Evolutionary conservation across 768 basidiomycete species (phyloP).

Genomic region (Panus rudis): DNA sequence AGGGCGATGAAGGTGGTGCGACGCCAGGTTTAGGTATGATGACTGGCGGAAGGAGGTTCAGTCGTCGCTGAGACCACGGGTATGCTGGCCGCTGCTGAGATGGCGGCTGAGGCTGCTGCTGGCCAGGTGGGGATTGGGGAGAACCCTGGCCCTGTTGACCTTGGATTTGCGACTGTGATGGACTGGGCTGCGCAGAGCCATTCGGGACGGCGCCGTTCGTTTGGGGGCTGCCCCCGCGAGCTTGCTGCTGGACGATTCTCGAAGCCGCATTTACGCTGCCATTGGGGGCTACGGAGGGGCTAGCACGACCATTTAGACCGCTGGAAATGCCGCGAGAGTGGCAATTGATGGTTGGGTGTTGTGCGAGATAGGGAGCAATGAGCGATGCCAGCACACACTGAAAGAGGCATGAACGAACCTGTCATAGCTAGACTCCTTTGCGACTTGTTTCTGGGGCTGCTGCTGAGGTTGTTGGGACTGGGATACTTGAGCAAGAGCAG

Average conservation of each 20-base stretch:
- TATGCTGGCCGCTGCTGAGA: slow-evolving; percentile 53
- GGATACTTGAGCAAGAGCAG: slow-evolving; percentile 43
- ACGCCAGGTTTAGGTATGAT: slow-evolving; percentile 58
- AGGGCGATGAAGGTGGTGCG: slow-evolving; percentile 57
- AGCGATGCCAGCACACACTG: slow-evolving; percentile 2
- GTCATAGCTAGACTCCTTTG: slow-evolving; percentile 25
- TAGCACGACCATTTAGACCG: slow-evolving; percentile 22
- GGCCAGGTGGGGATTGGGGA: slow-evolving; percentile 7
- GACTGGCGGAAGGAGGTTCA: slow-evolving; percentile 62
- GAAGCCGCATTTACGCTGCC: slow-evolving; percentile 9
- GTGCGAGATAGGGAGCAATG: slow-evolving; percentile 1
- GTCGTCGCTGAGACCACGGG: slow-evolving; percentile 78
- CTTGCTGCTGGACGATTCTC: slow-evolving; percentile 18
- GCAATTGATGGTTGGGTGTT: slow-evolving; percentile 2
- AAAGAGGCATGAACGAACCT: slow-evolving; percentile 19
- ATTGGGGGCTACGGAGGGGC: slow-evolving; percentile 19
- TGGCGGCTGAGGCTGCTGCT: slow-evolving; percentile 17
- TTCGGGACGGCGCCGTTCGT: slow-evolving; percentile 7
- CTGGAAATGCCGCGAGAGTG: slow-evolving; percentile 13
- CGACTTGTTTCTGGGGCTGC: slow-evolving; percentile 25
- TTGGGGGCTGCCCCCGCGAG: slow-evolving; percentile 12
- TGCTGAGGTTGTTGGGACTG: slow-evolving; percentile 25
- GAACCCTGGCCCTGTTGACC: slow-evolving; percentile 10
- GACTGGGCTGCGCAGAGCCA: slow-evolving; percentile 11
- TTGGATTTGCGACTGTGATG: slow-evolving; percentile 20